Base-by-base conservation (phyloP, 768 basidiomycete species). In the Boletus reticulatus region DNA sequence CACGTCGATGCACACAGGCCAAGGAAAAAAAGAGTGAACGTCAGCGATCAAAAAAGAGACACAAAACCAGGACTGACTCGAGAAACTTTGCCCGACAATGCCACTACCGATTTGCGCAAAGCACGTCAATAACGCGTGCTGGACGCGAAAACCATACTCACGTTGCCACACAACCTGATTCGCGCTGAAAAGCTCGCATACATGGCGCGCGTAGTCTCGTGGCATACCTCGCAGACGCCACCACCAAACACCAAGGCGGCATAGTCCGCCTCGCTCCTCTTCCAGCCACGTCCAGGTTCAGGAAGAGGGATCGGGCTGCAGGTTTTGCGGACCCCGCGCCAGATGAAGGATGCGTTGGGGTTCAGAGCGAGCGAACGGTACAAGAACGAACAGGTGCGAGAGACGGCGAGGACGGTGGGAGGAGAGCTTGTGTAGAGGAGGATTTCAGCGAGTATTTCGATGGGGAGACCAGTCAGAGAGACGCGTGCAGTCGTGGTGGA, bases 371-470 rank as follows among this genome's bases (percentile, higher is more conserved):
- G 75, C 0, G 79, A 78, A 4, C 62, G 63, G 62, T 81, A 80
- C 11, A 88, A 73, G 56, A 71, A 76, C 55, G 81, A 83, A 74
- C 76, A 84, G 38, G 79, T 79, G 8, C 85, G 79, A 12, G 85
- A 76, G 6, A 88, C 70, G 2, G 86, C 76, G 37, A 89, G 76
- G 13, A 88, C 72, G 56, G 84, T 82, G 47, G 75, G 74, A 2
- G 84, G 78, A 0, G 84, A 86, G 6, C 68, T 56, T 0, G 80
- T 80, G 48, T 73, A 71, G 8, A 81, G 66, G 19, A 89, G 77
- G 46, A 89, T 78, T 61, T 87, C 86, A 4, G 82, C 80, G 7
- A 88, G 65, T 14, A 90, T 73, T 61, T 90, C 88, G 39, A 85
- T 64, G 12, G 88, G 88, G 5, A 89, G 66, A 2, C 14, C 45